A percentile compares a stretch with the other conserved stretches of the same genome.
Evolutionary conservation across 2,329 filamentous ascomycete species (phyloP).

Genomic region (Fusarium goolgardi): DNA sequence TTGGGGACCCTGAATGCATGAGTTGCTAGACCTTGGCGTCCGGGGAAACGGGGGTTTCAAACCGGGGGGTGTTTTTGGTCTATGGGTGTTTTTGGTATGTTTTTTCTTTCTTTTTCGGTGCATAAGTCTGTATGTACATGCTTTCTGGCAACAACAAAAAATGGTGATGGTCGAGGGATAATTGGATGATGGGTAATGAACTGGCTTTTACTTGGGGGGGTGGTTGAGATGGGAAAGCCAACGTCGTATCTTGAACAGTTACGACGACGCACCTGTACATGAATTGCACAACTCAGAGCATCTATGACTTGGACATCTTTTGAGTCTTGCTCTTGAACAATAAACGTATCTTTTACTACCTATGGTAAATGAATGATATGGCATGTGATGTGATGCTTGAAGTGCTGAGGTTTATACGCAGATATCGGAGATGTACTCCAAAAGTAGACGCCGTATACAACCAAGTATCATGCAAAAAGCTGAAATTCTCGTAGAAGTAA

Average conservation of each 20-base stretch:
- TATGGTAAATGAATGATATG: not conserved
- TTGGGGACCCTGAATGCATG: constrained; percentile 10
- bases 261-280: constrained; percentile 32
- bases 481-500: not conserved
- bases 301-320: not conserved
- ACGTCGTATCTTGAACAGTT: not conserved
- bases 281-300: constrained; percentile 22
- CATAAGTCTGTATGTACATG: constrained; percentile 36
- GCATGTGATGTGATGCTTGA: not conserved
- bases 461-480: not conserved
- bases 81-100: constrained; percentile 1
- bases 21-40: constrained; percentile 29
- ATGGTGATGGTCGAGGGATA: constrained; percentile 14
- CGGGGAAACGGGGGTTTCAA: not conserved
- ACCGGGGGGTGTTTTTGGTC: not conserved
- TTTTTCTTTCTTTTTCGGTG: constrained; percentile 15
- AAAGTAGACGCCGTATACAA: not conserved
- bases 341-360: constrained; percentile 5
- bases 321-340: constrained; percentile 11
- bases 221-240: constrained; percentile 10
- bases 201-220: not conserved
- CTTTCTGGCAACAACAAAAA: constrained; percentile 15
- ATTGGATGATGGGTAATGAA: constrained; percentile 18
- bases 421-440: too few relatives aligned
- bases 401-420: too few relatives aligned